Evolutionary conservation across 352 stramenopile species (phyloP).

Genomic region (Stramenopiles sp.): DNA sequence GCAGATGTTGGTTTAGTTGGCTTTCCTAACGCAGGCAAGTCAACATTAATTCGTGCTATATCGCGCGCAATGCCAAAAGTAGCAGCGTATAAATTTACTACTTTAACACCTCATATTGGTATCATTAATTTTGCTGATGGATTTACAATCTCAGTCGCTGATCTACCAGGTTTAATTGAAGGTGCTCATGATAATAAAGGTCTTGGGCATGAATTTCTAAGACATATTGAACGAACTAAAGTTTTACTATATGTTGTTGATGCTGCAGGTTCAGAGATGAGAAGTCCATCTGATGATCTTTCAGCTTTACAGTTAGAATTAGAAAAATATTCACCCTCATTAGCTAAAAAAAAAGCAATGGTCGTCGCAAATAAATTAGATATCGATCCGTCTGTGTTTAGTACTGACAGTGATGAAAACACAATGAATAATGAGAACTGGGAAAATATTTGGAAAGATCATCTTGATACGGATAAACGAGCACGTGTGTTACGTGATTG

Average conservation of each 20-base stretch:
- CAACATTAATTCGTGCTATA: slow-evolving; percentile 55
- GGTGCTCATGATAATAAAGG: slow-evolving; percentile 62
- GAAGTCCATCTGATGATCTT: slow-evolving; percentile 4
- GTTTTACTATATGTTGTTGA: slow-evolving; percentile 47
- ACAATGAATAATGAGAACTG: too few relatives aligned
- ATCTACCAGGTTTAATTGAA: slow-evolving; percentile 48
- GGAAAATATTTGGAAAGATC: too few relatives aligned
- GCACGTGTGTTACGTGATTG: too few relatives aligned
- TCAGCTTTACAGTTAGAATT: not conserved
- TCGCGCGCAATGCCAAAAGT: slow-evolving; percentile 63
- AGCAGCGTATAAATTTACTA: slow-evolving; percentile 87
- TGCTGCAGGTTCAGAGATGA: not conserved
- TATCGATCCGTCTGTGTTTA: too few relatives aligned
- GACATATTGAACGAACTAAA: slow-evolving; percentile 89
- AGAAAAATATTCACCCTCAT: not conserved
- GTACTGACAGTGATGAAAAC: too few relatives aligned
- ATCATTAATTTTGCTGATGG: slow-evolving; percentile 21
- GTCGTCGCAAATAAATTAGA: slow-evolving; percentile 7
- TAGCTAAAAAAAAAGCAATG: not conserved
- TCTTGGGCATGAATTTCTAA: slow-evolving; percentile 87
- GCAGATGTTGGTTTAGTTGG: slow-evolving; percentile 89
- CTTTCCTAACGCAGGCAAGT: slow-evolving; percentile 94
- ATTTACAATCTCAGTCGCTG: slow-evolving; percentile 21
- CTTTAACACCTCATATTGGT: slow-evolving; percentile 66
- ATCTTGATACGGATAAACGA: slow-evolving; percentile 1